phyloP scores from a whole-genome alignment of 2,329 filamentous ascomycete species.

The Penicillium sp. region DNA sequence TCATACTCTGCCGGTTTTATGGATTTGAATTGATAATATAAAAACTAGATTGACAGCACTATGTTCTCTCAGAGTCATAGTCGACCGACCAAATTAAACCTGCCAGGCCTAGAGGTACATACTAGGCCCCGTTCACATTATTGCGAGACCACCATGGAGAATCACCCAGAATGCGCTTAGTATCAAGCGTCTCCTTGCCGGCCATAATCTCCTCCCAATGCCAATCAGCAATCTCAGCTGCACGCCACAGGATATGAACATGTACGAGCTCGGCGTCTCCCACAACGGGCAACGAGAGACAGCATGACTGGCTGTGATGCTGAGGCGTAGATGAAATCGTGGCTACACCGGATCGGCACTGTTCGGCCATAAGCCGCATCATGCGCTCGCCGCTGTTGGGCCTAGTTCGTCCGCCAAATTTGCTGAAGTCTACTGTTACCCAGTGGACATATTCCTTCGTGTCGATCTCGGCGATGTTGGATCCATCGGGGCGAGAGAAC shows the following conservation, averaged over 20 bases:
- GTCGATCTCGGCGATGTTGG: background rate
- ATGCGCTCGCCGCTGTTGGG: background rate
- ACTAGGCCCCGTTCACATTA: background rate
- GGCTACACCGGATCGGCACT: background rate
- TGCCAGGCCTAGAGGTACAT: background rate
- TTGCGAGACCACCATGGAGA: background rate
- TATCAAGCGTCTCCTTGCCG: background rate
- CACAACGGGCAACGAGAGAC: background rate
- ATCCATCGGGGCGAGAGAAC: background rate
- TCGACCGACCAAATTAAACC: too few species aligned
- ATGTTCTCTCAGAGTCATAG: too few species aligned
- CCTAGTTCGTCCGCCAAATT: background rate
- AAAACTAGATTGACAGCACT: background rate
- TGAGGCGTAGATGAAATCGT: background rate
- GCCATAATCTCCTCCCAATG: background rate
- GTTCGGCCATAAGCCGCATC: slow-evolving; percentile 5
- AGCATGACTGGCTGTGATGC: background rate
- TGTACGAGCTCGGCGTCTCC: background rate
- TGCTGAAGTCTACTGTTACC: slow-evolving; percentile 1
- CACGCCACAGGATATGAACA: background rate
- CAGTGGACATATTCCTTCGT: background rate
- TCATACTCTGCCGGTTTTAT: too few species aligned
- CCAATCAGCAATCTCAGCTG: slow-evolving; percentile 1
- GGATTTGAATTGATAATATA: slow-evolving; percentile 29
- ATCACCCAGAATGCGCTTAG: background rate